phyloP scores from a whole-genome alignment of 2,329 filamentous ascomycete species.

The Tolypocladium album region DNA sequence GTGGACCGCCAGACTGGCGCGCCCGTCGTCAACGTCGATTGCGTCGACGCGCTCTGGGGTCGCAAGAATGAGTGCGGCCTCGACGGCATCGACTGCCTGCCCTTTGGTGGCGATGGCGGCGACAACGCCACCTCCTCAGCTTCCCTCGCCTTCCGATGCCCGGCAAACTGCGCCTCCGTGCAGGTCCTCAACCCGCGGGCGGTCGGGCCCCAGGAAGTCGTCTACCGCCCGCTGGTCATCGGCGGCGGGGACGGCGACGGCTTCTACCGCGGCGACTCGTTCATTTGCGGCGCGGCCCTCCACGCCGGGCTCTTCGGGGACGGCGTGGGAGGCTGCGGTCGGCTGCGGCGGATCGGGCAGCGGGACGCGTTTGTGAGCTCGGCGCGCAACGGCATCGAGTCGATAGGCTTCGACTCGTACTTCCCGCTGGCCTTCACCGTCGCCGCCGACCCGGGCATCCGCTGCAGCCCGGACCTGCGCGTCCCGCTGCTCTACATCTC shows the following conservation, averaged over 20 bases:
- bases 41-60: slow-evolving; percentile 60
- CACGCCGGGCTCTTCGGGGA: slow-evolving; percentile 74
- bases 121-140: slow-evolving; percentile 43
- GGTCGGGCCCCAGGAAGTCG: slow-evolving; percentile 58
- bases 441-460: slow-evolving; percentile 38
- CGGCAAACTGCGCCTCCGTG: slow-evolving; percentile 57
- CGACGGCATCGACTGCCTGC: slow-evolving; percentile 66
- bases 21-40: slow-evolving; percentile 53
- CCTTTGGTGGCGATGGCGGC: slow-evolving; percentile 41
- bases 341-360: slow-evolving; percentile 63
- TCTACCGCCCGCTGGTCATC: slow-evolving; percentile 53
- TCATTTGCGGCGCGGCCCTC: slow-evolving; percentile 75
- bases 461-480: slow-evolving; percentile 65
- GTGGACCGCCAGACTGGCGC: slow-evolving; percentile 56
- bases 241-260: slow-evolving; percentile 63
- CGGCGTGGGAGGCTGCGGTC: slow-evolving; percentile 67
- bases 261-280: slow-evolving; percentile 77
- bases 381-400: slow-evolving; percentile 62
- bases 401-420: slow-evolving; percentile 71
- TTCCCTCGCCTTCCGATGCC: slow-evolving; percentile 62
- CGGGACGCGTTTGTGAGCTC: slow-evolving; percentile 52
- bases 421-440: slow-evolving; percentile 87
- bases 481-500: slow-evolving; percentile 84
- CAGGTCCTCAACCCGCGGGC: slow-evolving; percentile 61
- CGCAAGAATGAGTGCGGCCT: slow-evolving; percentile 62